Conservation (phyloP, 805 yeast genomes). For the Candida awuae region DNA sequence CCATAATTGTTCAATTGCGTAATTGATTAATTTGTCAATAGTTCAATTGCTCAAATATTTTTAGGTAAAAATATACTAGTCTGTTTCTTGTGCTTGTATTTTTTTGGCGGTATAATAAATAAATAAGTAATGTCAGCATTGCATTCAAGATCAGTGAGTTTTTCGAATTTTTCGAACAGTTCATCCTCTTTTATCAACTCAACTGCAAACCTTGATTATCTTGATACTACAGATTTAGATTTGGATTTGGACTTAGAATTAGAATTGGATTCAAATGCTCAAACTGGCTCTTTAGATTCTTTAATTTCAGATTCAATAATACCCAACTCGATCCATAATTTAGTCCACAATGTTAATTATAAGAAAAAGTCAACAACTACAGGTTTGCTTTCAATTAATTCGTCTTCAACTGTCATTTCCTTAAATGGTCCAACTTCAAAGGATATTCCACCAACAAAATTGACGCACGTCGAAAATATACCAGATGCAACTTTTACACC, state of each 20-base stretch:
- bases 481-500: conserved; percentile 35
- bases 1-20: too few species aligned
- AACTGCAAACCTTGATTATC: neutral
- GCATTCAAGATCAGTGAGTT: neutral
- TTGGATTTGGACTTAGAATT: too few species aligned
- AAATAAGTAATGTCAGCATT: neutral
- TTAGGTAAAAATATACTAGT: too few species aligned
- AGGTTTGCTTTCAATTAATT: conserved; percentile 22
- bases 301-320: neutral
- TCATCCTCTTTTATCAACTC: conserved; percentile 4
- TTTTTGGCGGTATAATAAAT: too few species aligned
- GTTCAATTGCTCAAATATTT: too few species aligned
- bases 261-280: neutral
- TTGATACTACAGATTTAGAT: neutral
- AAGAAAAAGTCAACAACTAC: conserved; percentile 23
- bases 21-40: too few species aligned
- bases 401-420: conserved; percentile 37
- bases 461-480: conserved; percentile 45
- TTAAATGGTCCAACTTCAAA: conserved; percentile 61
- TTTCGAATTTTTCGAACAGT: neutral
- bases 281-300: conserved; percentile 4
- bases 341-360: conserved; percentile 55
- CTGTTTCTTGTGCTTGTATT: neutral
- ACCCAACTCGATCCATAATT: conserved; percentile 31
- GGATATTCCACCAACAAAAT: conserved; percentile 78